Evolutionary conservation across 495 filamentous ascomycete genomes (phyloP).

Genomic region (Xylona heveae): DNA sequence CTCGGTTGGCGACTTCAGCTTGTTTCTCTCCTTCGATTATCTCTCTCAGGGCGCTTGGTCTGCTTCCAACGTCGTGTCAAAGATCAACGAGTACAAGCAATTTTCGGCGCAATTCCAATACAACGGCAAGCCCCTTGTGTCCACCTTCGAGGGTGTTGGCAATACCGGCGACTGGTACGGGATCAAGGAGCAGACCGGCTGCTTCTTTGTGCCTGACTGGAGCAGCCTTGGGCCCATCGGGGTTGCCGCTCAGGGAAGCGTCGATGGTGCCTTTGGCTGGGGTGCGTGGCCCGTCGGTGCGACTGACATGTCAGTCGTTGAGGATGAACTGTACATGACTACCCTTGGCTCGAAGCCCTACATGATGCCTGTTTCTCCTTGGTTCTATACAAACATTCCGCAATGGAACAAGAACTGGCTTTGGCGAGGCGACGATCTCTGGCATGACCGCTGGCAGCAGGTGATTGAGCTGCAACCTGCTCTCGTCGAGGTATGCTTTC

Average conservation of each 20-base stretch:
- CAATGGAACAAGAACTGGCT: constrained; percentile 56
- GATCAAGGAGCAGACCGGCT: constrained; percentile 27
- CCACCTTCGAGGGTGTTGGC: constrained; percentile 45
- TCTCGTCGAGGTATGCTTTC: constrained; percentile 20
- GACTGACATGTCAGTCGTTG: constrained; percentile 25
- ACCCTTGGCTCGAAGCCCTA: constrained; percentile 34
- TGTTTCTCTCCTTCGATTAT: constrained; percentile 56
- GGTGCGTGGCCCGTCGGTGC: constrained; percentile 50
- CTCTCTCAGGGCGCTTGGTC: constrained; percentile 31
- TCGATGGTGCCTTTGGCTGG: constrained; percentile 50
- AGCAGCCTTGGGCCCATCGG: constrained; percentile 21
- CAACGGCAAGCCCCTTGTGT: constrained; percentile 37
- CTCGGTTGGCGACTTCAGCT: constrained; percentile 25
- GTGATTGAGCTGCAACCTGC: constrained; percentile 38
- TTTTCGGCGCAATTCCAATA: constrained; percentile 30
- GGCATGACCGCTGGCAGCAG: constrained; percentile 56
- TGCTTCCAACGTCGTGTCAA: constrained; percentile 26
- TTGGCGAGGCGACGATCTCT: constrained; percentile 46
- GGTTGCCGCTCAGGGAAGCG: constrained; percentile 20
- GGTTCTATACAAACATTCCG: constrained; percentile 54
- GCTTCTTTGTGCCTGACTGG: constrained; percentile 43
- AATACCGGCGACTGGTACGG: constrained; percentile 33
- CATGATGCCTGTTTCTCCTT: constrained; percentile 65
- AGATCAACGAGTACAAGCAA: constrained; percentile 34
- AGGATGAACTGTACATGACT: constrained; percentile 31